These are phyloP conservation scores for Hsuehochloa calcarea DNA, from an alignment of 176 grass and related monocot genomes.

Conservation along the genomic window DNA sequence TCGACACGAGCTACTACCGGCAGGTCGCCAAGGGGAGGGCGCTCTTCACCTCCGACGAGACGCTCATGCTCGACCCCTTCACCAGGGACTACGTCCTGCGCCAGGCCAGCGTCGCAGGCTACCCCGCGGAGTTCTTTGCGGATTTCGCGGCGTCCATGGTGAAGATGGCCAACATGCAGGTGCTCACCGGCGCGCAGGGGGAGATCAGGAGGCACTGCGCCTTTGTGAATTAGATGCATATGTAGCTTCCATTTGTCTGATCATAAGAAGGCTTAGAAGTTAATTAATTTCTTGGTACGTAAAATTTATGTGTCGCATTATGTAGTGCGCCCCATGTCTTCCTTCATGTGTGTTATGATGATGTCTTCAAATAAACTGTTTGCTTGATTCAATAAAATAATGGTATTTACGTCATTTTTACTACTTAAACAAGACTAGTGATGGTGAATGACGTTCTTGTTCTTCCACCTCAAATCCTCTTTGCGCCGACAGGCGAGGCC, in stretches of 20 bases:
- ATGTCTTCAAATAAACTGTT: background rate
- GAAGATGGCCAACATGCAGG: constrained; percentile 65
- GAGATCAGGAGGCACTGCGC: constrained; percentile 73
- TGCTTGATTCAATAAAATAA: constrained; percentile 2
- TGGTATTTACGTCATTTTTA: background rate
- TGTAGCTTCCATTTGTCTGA: background rate
- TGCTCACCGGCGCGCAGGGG: constrained; percentile 68
- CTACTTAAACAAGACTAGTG: too few relatives aligned
- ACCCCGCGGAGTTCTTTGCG: constrained; percentile 63
- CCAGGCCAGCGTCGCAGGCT: constrained; percentile 22
- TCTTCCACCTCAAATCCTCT: too few relatives aligned
- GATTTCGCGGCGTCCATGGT: constrained; percentile 74
- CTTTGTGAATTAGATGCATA: constrained; percentile 40
- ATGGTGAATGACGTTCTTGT: too few relatives aligned
- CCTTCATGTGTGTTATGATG: background rate
- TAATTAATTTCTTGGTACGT: background rate
- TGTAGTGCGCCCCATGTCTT: constrained; percentile 3
- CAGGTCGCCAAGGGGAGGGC: constrained; percentile 50
- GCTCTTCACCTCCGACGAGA: constrained; percentile 71
- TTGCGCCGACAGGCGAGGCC: too few relatives aligned
- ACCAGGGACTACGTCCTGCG: constrained; percentile 49
- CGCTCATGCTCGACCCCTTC: constrained; percentile 50
- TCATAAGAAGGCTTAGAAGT: background rate
- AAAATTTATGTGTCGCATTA: background rate
- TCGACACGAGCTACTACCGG: constrained; percentile 76